Evolutionary conservation across 768 basidiomycete genomes (phyloP).

Genomic region (Suillus cothurnatus): DNA sequence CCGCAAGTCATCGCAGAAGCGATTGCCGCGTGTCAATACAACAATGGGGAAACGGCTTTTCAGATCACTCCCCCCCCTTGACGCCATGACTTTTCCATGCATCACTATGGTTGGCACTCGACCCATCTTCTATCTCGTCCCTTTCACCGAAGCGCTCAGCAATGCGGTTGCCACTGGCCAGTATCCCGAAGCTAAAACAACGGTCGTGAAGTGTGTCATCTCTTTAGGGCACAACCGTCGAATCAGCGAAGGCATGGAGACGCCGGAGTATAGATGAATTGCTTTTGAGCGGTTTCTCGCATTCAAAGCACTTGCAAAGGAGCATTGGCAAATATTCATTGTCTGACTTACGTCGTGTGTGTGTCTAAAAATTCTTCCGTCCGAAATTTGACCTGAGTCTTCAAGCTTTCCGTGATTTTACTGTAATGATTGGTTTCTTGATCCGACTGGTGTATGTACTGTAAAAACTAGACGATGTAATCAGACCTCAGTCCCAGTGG

Average conservation of each 20-base stretch:
- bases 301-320: not conserved
- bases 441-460: too few relatives aligned
- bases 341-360: not conserved
- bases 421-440: too few relatives aligned
- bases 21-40: conserved; percentile 33
- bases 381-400: not conserved
- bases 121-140: conserved; percentile 27
- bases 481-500: too few relatives aligned
- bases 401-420: not conserved
- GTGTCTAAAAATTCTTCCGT: not conserved
- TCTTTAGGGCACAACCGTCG: not conserved
- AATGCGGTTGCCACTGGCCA: not conserved
- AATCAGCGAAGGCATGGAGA: not conserved
- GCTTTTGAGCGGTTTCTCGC: not conserved
- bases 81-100: too few relatives aligned
- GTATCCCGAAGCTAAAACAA: not conserved
- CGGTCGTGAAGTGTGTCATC: not conserved
- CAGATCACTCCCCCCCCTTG: conserved; percentile 16
- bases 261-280: not conserved
- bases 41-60: conserved; percentile 23
- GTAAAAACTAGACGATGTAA: too few relatives aligned
- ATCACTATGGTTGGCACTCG: conserved; percentile 36
- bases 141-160: conserved; percentile 32
- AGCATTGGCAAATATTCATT: not conserved
- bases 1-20: conserved; percentile 32